Percentiles rank a stretch among this genome's conserved stretches.
Conservation (phyloP, 1,284 basidiomycete species). For the Pseudozyma pruni region DNA sequence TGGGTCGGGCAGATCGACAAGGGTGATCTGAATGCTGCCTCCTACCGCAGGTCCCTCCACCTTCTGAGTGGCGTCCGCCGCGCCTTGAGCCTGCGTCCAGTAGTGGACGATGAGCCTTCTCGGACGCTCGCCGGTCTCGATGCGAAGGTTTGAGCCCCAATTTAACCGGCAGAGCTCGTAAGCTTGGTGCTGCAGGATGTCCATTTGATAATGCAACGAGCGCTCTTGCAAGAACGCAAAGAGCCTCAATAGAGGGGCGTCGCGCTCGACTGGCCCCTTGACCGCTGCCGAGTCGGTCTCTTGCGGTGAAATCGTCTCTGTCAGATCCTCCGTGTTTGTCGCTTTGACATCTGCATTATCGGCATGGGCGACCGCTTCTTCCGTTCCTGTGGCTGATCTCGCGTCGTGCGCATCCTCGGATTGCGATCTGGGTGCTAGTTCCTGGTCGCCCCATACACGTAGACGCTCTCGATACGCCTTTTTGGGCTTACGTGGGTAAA, state of each 20-base stretch:
- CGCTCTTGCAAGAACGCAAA: constrained; percentile 60
- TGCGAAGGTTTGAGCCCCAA: constrained; percentile 55
- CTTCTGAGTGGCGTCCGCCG: constrained; percentile 8
- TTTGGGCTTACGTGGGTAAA: constrained; percentile 51
- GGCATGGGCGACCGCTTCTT: constrained; percentile 6
- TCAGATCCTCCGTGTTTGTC: neutral
- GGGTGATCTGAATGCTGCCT: constrained; percentile 35
- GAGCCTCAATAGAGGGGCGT: constrained; percentile 47
- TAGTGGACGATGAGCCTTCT: constrained; percentile 49
- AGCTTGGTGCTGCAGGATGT: constrained; percentile 61
- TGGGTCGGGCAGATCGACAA: constrained; percentile 31
- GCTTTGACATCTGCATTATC: constrained; percentile 9
- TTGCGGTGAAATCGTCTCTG: neutral
- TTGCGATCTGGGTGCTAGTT: constrained; percentile 38
- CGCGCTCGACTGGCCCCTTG: constrained; percentile 13
- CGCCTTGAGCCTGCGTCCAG: constrained; percentile 48
- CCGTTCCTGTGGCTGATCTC: constrained; percentile 8
- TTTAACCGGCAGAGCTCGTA: constrained; percentile 51
- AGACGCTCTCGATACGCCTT: constrained; percentile 46
- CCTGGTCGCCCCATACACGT: constrained; percentile 50
- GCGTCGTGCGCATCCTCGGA: constrained; percentile 2
- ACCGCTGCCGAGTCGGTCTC: neutral
- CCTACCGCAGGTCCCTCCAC: constrained; percentile 28
- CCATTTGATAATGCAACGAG: constrained; percentile 62
- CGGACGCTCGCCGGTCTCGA: constrained; percentile 26